phyloP scores from a whole-genome alignment of 148 eudicot species.

The Persicaria maculosa region DNA sequence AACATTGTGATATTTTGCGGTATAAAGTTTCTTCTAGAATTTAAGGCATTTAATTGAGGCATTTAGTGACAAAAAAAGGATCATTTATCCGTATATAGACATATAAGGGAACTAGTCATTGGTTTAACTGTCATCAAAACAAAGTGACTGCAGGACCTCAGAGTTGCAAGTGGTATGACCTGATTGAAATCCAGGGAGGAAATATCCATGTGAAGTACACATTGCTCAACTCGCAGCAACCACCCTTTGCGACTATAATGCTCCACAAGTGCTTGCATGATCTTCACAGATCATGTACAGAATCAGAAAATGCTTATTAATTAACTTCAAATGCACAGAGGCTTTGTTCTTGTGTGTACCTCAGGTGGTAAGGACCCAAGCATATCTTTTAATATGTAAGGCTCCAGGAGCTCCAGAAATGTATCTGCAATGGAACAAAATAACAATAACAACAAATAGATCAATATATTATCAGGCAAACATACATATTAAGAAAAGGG shows the following conservation, averaged over 20 bases:
- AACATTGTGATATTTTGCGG: too few species aligned
- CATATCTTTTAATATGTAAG: slow-evolving; percentile 96
- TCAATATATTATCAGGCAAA: neutral
- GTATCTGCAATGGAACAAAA: slow-evolving; percentile 46
- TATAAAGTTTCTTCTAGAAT: too few species aligned
- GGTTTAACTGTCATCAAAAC: neutral
- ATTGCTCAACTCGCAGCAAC: slow-evolving; percentile 95
- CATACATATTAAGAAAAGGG: neutral
- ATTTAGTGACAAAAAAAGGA: too few species aligned
- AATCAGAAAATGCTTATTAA: slow-evolving; percentile 7
- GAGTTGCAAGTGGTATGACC: slow-evolving; percentile 29
- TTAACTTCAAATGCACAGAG: neutral
- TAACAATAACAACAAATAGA: slow-evolving; percentile 2
- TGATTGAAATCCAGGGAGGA: slow-evolving; percentile 95
- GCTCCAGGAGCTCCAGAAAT: slow-evolving; percentile 97
- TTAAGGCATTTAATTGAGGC: too few species aligned
- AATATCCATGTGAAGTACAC: slow-evolving; percentile 98
- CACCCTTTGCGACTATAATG: slow-evolving; percentile 87
- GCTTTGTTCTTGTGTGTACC: slow-evolving; percentile 31
- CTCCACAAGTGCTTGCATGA: slow-evolving; percentile 98
- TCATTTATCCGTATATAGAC: too few species aligned
- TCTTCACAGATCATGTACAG: slow-evolving; percentile 26
- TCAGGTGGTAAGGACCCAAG: slow-evolving; percentile 91
- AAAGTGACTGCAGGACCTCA: neutral
- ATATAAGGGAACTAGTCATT: neutral